Conservation (phyloP, 2,329 filamentous ascomycete genomes). For the Aphanoascus verrucosus region DNA sequence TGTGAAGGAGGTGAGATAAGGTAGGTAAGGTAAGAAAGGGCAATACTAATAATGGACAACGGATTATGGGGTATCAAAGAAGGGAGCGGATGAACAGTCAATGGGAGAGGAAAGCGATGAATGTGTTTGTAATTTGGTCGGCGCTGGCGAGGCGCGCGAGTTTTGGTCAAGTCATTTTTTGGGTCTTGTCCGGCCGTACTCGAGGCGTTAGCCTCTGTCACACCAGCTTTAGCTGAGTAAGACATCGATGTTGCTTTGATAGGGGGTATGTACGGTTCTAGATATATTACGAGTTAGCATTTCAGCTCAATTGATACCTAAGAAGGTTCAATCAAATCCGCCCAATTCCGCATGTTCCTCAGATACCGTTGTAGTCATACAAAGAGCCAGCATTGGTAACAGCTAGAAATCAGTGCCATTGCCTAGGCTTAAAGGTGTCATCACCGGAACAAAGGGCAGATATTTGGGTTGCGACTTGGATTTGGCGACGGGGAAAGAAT, state of each 20-base stretch:
- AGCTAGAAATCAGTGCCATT: constrained; percentile 44
- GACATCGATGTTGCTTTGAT: neutral
- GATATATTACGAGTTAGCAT: neutral
- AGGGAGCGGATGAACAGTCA: constrained; percentile 74
- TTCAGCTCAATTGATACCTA: neutral
- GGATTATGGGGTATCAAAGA: constrained; percentile 87
- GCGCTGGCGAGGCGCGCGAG: constrained; percentile 26
- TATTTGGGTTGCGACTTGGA: neutral
- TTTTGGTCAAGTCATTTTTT: neutral
- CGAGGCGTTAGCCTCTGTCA: neutral
- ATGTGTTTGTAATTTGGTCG: constrained; percentile 58
- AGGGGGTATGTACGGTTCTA: neutral
- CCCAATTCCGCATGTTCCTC: constrained; percentile 44
- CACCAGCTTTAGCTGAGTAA: neutral
- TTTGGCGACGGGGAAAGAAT: neutral
- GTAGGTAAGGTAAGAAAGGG: constrained; percentile 66
- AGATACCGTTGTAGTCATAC: constrained; percentile 98
- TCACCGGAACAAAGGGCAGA: constrained; percentile 30
- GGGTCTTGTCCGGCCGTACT: neutral
- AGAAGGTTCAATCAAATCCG: neutral
- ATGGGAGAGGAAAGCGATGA: constrained; percentile 68
- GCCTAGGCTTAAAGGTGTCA: constrained; percentile 40
- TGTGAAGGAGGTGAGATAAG: constrained; percentile 53
- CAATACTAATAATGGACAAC: constrained; percentile 70
- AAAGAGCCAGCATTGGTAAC: constrained; percentile 43